Base-by-base conservation (phyloP, 441 rosid genomes). In the Kokia cookei region DNA sequence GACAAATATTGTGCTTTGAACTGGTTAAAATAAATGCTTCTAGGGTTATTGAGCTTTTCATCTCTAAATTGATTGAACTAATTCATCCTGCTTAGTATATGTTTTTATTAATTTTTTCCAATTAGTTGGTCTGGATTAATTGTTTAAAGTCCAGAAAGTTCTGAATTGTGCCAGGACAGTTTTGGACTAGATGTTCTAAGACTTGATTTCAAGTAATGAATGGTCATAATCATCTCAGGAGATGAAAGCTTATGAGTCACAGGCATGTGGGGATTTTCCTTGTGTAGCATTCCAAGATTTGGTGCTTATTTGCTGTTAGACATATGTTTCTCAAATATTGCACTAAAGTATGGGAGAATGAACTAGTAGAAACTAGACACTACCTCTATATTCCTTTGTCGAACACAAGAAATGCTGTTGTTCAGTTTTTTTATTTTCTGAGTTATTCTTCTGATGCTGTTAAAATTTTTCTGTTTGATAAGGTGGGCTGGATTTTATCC, bases 401-500 rank as follows among this genome's bases (percentile, higher is more conserved):
- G 45, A 71, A 71, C 69, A 47, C n/a, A 59, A 10, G 7, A 70
- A 48, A 32, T 47, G 24, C 26, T 9, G 12, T 48, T 68, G 53
- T 65, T 75, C 53, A 6, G 4, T n/a, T 48, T 27, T 27, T 48
- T 69, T 13, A 47, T 58, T 35, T 61, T 57, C 57, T 7, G 43
- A 65, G 60, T 8, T 69, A 1, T 62, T 73, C 42, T 65, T 73
- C 59, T 71, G 7, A 63, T 51, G 60, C 60, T 55, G 65, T 80
- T 43, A 17, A 74, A 54, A 35, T 66, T 45, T 73, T 73, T 75
- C 55, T 15, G 8, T 71, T 60, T 71, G 66, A 40, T 72, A 63
- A 89, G 95, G 91, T 85, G 94, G 87, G 76, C 80, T 86, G 37
- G 37, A 32, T 32, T 32, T 6, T 73, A 76, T 75, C n/a, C n/a